Conservation (phyloP, 768 basidiomycete species). For the Tylopilus vinaceipallidus region DNA sequence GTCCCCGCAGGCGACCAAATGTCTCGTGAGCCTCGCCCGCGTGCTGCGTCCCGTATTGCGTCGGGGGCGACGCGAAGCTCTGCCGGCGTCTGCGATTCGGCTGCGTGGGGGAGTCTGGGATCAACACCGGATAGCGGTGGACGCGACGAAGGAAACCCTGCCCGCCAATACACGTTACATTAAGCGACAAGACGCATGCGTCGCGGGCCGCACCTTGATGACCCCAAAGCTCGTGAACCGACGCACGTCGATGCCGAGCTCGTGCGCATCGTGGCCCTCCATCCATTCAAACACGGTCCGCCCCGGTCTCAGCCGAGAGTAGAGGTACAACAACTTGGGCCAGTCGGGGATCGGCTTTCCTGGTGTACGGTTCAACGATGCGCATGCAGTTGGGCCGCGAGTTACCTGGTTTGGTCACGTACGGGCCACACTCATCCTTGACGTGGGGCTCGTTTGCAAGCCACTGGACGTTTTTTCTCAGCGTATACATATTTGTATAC, state of each 20-base stretch:
- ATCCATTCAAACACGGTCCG: conserved; percentile 89
- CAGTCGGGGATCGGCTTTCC: conserved; percentile 73
- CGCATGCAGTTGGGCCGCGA: background rate
- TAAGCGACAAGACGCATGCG: background rate
- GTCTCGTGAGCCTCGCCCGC: conserved; percentile 14
- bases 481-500: conserved; percentile 95
- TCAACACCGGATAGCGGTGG: conserved; percentile 86
- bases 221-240: conserved; percentile 98
- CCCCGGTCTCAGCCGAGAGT: conserved; percentile 82
- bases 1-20: conserved; percentile 20
- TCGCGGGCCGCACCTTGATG: conserved; percentile 66
- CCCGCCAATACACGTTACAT: no score
- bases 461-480: conserved; percentile 83
- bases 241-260: conserved; percentile 80
- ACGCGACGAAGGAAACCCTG: conserved; percentile 93
- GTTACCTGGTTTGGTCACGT: conserved; percentile 76
- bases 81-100: conserved; percentile 28
- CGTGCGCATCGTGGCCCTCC: conserved; percentile 65
- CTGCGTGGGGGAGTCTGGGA: conserved; percentile 37
- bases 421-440: conserved; percentile 86
- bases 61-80: conserved; percentile 28
- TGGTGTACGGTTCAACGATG: conserved; percentile 18
- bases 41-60: conserved; percentile 12
- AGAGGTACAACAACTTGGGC: conserved; percentile 83
- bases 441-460: conserved; percentile 84